Conservation (phyloP, 2,329 filamentous ascomycete species). For the Botrytis medusae region DNA sequence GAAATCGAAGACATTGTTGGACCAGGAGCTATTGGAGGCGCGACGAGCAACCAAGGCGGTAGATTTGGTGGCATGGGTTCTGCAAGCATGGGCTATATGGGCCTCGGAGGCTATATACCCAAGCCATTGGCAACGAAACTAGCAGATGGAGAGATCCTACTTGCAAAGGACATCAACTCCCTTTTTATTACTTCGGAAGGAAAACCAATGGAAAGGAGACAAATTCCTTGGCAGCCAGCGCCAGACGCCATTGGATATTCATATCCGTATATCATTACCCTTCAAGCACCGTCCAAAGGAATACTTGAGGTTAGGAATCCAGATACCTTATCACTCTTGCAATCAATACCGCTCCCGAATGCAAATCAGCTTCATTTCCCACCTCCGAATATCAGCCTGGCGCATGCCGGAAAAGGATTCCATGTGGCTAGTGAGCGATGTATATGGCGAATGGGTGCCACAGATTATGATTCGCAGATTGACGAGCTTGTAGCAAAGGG, state of each 20-base stretch:
- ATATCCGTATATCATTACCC: slow-evolving; percentile 88
- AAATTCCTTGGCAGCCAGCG: slow-evolving; percentile 87
- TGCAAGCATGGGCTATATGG: slow-evolving; percentile 95
- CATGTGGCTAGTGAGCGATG: slow-evolving; percentile 86
- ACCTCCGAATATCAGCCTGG: slow-evolving; percentile 88
- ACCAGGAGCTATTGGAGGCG: slow-evolving; percentile 68
- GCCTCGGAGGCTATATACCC: slow-evolving; percentile 85
- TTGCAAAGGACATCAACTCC: slow-evolving; percentile 98
- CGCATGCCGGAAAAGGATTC: slow-evolving; percentile 94
- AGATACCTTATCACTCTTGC: slow-evolving; percentile 83
- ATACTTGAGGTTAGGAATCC: slow-evolving; percentile 89
- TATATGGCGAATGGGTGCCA: slow-evolving; percentile 94
- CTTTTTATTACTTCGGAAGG: slow-evolving; percentile 85
- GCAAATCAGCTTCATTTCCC: slow-evolving; percentile 87
- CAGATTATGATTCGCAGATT: slow-evolving; percentile 88
- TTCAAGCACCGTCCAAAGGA: slow-evolving; percentile 81
- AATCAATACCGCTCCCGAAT: slow-evolving; percentile 78
- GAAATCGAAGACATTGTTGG: slow-evolving; percentile 76
- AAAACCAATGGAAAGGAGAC: slow-evolving; percentile 75
- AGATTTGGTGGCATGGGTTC: slow-evolving; percentile 81
- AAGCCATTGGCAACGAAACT: slow-evolving; percentile 85
- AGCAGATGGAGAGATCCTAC: slow-evolving; percentile 76
- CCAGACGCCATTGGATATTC: slow-evolving; percentile 94
- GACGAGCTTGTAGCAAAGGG: slow-evolving; percentile 73
- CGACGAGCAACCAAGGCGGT: slow-evolving; percentile 50